Evolutionary conservation across 495 filamentous ascomycete genomes (phyloP), one percentile per base, ranked within the genome.

Genomic region (Penicillium daleae): DNA sequence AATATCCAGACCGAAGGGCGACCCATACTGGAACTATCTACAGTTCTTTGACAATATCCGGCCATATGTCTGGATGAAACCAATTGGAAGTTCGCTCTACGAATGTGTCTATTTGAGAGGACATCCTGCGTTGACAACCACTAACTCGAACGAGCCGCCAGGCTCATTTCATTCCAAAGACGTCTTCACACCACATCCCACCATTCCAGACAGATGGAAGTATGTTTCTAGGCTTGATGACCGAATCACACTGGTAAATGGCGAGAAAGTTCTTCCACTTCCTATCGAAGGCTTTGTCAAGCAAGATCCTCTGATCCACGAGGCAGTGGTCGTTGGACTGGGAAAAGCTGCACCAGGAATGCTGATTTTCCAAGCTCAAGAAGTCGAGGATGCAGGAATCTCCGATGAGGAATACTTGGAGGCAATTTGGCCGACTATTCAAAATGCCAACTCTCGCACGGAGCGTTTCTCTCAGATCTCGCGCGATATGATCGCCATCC

Each of bases 211-310:
- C 59, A 79, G 82, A 5, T 92, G 87, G 85, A 90, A 89, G 63
- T 90, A 88, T 57, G 67, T 85, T 21, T 81, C 78, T 5, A 79
- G 89, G 6, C 66, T 84, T 2, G 90, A 92, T 58, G 87, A 90
- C 63, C 77, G 82, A 2, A 79, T 92, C 15, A 87, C 84, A 0
- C 79, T 92, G 8, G 66, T 83, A 6, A 92, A 86, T 59, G 89
- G 89, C 0, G 88, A 91, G 66, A 92, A 92, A 59, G 81, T 90
- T 0, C 74, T 89, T n/a, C 88, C 89, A 0, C 63, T 89, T 5
- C 72, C 79, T 0, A 85, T 88, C 50, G 89, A 91, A 67, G 83
- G 84, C 2, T 70, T 65, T 1, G 79, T 90, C 24, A 81, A 83
- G 52, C 73, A 82, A 22, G 71, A 84, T 53, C 68, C 73, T 10